Percentiles rank a stretch among this genome's conserved stretches.
Conservation (phyloP, 2,329 filamentous ascomycete genomes). For the Escovopsis sp. region DNA sequence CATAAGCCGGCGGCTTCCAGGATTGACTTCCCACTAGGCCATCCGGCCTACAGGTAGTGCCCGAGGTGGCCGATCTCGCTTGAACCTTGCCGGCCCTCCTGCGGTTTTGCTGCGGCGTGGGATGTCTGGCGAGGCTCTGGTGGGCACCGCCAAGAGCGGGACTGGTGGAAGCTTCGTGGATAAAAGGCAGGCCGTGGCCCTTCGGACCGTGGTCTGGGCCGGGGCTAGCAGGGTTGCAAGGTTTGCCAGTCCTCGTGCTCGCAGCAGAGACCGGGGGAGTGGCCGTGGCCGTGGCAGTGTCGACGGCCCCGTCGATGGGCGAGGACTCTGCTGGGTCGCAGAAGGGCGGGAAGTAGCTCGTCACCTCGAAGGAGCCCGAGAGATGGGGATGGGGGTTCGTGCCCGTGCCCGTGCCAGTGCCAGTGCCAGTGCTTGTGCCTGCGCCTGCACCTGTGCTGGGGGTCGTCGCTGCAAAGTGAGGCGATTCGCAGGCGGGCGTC, state of each 20-base stretch:
- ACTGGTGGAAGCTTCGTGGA: neutral
- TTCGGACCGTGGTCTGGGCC: neutral
- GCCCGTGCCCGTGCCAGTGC: neutral
- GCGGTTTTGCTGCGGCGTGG: constrained; percentile 3
- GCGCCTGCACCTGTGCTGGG: neutral
- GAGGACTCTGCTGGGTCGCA: too few species aligned
- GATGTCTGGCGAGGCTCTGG: constrained; percentile 1
- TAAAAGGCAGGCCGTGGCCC: constrained; percentile 1
- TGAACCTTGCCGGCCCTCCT: neutral
- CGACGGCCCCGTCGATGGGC: too few species aligned
- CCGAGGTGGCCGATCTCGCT: constrained; percentile 4
- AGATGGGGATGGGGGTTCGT: neutral
- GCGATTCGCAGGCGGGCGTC: constrained; percentile 5
- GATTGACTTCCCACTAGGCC: neutral
- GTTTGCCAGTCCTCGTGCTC: neutral
- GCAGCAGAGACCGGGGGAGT: neutral
- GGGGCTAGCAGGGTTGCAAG: neutral
- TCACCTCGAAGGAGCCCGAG: neutral
- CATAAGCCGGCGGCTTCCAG: constrained; percentile 4
- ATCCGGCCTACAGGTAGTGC: neutral
- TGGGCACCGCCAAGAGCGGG: constrained; percentile 1
- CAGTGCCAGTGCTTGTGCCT: neutral
- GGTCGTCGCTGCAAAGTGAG: constrained; percentile 1
- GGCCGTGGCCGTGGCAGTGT: too few species aligned
- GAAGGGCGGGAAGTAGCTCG: constrained; percentile 5